A percentile compares a stretch with the other conserved stretches of the same genome.
phyloP scores from a whole-genome alignment of 208 protist genomes.

The Porcisia hertigi region DNA sequence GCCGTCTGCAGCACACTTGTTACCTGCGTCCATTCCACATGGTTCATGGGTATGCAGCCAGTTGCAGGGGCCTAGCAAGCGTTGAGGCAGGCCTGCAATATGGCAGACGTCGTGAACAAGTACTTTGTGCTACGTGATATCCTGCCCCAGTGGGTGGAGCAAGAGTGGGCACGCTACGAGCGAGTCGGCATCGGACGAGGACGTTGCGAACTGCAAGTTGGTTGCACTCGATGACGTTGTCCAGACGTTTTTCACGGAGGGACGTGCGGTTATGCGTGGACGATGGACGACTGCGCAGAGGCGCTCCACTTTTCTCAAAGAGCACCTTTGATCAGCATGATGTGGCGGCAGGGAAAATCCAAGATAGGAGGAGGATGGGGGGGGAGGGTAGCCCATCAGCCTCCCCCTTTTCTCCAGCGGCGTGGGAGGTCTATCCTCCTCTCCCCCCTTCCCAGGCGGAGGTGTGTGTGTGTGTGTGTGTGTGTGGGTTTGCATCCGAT shows the following conservation, averaged over 20 bases:
- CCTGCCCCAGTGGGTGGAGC: conserved; percentile 9
- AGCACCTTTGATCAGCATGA: neutral
- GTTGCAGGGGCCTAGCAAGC: conserved; percentile 34
- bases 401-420: neutral
- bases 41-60: conserved; percentile 25
- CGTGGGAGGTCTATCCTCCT: neutral
- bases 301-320: conserved; percentile 27
- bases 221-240: conserved; percentile 28
- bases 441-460: neutral
- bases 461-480: too few species aligned
- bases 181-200: neutral
- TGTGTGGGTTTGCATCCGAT: too few species aligned
- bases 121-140: conserved; percentile 38
- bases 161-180: neutral
- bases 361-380: too few species aligned
- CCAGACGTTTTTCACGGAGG: conserved; percentile 33
- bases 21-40: conserved; percentile 30
- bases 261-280: conserved; percentile 43
- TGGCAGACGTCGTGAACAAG: conserved; percentile 50
- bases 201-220: conserved; percentile 19
- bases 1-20: conserved; percentile 29
- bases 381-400: neutral
- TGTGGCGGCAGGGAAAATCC: too few species aligned
- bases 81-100: conserved; percentile 50
- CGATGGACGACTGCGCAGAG: conserved; percentile 43